Base-by-base conservation (phyloP, 2,329 filamentous ascomycete genomes). In the Zymoseptoria brevis region DNA sequence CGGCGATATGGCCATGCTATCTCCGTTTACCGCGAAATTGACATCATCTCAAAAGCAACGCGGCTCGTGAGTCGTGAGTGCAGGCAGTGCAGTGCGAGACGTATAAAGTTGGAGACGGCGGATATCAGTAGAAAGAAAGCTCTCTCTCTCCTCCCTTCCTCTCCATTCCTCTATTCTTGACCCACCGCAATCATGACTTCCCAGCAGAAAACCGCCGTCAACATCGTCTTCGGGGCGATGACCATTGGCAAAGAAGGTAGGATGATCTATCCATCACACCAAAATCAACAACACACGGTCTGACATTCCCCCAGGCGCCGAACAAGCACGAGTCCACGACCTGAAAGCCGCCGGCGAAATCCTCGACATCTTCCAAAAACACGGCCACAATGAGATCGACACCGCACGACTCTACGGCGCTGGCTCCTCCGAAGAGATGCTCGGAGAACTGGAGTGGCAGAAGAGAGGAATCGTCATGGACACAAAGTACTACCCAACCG, bases 371-470 rank as follows among this genome's bases (percentile, higher is more conserved):
- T 69, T 71, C 59, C 67, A 67, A 35, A 64, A 67, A 50, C 67
- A 72, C 58, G 68, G 67, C 4, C 67, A 70, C 56, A 67, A 62
- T 41, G 68, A 71, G 53, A 65, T 70, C 51, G 68, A 72, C 52
- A 68, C 67, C 2, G 69, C 69, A 19, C 62, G 68, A 49, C 64
- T 62, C 6, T 70, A 71, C 52, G 63, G 67, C 30, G 60, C 63
- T 13, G 68, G 69, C 9, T 60, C 58, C 0, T 67, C 66, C 1
- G 69, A 72, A 57, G 61, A 67, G 19, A 65, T 66, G 26, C 62
- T 69, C 9, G 71, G 68, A 9, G 60, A 68, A 16, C 62, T 72
- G 30, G 65, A 69, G 1, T 68, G 65, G 60, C 61, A 68, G 54
- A 61, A 66, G 19, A 60, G 69, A 45, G 65, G 64, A 7, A 54